These are phyloP conservation scores for Neospora caninum DNA, from an alignment of 169 alveolate species.

Conservation along the genomic window DNA sequence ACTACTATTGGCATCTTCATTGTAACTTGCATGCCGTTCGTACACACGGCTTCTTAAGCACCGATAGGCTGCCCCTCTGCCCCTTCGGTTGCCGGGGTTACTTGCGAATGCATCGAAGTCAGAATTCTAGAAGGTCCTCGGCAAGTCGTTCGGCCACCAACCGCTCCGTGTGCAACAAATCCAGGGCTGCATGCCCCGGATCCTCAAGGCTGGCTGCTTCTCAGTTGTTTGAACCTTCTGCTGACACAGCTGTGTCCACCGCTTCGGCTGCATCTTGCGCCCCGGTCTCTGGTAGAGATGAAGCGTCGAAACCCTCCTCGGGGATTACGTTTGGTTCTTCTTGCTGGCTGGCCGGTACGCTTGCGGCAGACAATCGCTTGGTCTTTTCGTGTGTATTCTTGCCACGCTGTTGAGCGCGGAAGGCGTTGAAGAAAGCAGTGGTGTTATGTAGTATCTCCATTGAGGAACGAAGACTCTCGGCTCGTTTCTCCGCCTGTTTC, in stretches of 20 bases:
- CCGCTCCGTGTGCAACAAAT: too few relatives aligned
- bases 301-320: not conserved
- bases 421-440: not conserved
- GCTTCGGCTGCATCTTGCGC: not conserved
- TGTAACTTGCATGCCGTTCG: too few relatives aligned
- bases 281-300: not conserved
- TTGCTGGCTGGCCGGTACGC: not conserved
- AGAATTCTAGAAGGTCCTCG: too few relatives aligned
- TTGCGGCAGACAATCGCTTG: not conserved
- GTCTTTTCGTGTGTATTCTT: not conserved
- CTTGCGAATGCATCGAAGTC: too few relatives aligned
- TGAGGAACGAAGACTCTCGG: not conserved
- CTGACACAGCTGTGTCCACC: not conserved
- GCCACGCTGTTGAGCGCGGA: constrained; percentile 14
- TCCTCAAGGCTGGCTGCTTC: not conserved
- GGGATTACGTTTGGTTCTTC: not conserved
- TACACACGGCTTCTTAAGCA: too few relatives aligned
- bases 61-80: too few relatives aligned
- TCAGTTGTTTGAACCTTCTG: not conserved
- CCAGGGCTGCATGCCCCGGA: too few relatives aligned
- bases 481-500: not conserved
- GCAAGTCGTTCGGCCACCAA: too few relatives aligned
- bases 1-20: too few relatives aligned
- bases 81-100: too few relatives aligned
- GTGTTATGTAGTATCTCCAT: constrained; percentile 2